Conservation (phyloP, 768 basidiomycete species). For the Leccinum subtestaceum region DNA sequence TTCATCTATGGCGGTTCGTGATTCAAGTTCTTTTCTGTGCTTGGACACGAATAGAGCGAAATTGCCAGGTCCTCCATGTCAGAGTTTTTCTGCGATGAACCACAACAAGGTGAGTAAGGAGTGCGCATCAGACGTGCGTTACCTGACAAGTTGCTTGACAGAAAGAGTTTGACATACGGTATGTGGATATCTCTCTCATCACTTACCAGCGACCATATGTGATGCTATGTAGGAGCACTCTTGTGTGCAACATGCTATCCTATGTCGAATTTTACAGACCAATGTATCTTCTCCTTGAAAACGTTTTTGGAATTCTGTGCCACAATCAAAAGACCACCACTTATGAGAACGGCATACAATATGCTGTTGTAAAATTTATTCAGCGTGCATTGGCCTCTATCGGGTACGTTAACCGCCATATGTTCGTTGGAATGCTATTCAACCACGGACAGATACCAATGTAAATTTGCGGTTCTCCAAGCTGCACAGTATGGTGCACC, state of each 20-base stretch:
- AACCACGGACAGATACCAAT: constrained; percentile 50
- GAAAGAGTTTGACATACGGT: constrained; percentile 64
- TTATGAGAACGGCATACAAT: constrained; percentile 40
- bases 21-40: neutral
- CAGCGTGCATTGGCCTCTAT: constrained; percentile 55
- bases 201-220: neutral
- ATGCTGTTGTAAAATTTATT: constrained; percentile 67
- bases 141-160: constrained; percentile 22
- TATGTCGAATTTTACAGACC: constrained; percentile 66
- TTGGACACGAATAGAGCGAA: neutral
- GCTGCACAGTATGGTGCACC: constrained; percentile 72
- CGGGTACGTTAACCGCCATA: constrained; percentile 46
- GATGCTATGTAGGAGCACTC: constrained; percentile 44
- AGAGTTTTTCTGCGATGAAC: constrained; percentile 67
- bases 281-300: constrained; percentile 66
- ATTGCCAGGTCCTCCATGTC: constrained; percentile 67
- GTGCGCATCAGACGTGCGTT: neutral
- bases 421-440: neutral
- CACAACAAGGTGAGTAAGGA: constrained; percentile 46
- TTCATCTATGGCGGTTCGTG: constrained; percentile 70
- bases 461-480: constrained; percentile 60
- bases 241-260: constrained; percentile 69
- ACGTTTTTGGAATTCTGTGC: constrained; percentile 60
- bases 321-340: constrained; percentile 45
- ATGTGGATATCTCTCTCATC: constrained; percentile 1